A percentile compares a stretch with the other conserved stretches of the same genome.
Conservation (phyloP, 371 early-diverging fungal genomes). For the Actinomortierella wolfii region DNA sequence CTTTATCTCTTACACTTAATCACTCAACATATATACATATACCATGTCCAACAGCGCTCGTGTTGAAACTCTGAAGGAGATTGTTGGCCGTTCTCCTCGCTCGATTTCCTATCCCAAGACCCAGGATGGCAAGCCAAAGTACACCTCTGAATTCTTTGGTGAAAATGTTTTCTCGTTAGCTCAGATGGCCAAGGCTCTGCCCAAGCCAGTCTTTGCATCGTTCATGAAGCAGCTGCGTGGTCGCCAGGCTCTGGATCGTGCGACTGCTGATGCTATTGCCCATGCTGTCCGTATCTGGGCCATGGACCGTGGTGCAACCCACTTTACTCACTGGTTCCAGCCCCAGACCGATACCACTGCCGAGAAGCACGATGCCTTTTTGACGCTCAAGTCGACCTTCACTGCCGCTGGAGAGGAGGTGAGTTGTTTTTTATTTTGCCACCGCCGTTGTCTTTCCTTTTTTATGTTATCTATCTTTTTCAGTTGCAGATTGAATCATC, state of each 20-base stretch:
- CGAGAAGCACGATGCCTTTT: slow-evolving; percentile 98
- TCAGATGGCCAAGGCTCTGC: slow-evolving; percentile 83
- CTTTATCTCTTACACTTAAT: background rate
- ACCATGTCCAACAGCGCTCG: slow-evolving; percentile 56
- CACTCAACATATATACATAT: background rate
- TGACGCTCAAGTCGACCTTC: slow-evolving; percentile 79
- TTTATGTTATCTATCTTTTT: background rate
- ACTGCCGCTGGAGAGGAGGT: slow-evolving; percentile 82
- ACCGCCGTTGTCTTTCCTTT: background rate
- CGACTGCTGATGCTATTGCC: slow-evolving; percentile 94
- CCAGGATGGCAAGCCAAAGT: slow-evolving; percentile 69
- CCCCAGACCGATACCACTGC: slow-evolving; percentile 96
- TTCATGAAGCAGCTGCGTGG: slow-evolving; percentile 87
- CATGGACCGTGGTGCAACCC: slow-evolving; percentile 91
- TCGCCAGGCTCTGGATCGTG: slow-evolving; percentile 79
- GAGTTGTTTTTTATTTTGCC: slow-evolving; percentile 6
- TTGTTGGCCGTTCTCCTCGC: slow-evolving; percentile 59
- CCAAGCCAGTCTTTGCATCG: slow-evolving; percentile 89
- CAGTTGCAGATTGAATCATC: background rate
- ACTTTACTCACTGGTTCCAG: slow-evolving; percentile 99
- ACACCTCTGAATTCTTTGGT: slow-evolving; percentile 90
- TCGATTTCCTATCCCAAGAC: slow-evolving; percentile 70
- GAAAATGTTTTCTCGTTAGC: slow-evolving; percentile 90
- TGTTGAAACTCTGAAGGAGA: slow-evolving; percentile 54
- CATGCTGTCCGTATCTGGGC: slow-evolving; percentile 97